Conservation (phyloP, 2,329 filamentous ascomycete genomes). For the Macrophomina tecta region DNA sequence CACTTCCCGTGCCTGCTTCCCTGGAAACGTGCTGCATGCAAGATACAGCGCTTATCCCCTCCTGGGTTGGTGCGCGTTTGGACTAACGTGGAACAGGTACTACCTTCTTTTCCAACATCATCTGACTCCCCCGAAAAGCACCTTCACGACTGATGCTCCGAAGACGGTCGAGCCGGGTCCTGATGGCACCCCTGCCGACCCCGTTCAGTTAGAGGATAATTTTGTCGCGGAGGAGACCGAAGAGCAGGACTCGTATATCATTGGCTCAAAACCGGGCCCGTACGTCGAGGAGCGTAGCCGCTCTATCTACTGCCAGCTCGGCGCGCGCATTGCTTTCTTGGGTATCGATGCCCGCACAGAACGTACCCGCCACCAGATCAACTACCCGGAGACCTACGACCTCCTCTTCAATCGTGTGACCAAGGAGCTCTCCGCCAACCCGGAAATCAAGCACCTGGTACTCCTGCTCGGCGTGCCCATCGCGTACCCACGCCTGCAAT, state of each 20-base stretch:
- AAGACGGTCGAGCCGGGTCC: conserved; percentile 55
- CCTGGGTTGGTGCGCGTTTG: not conserved
- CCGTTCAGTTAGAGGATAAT: conserved; percentile 73
- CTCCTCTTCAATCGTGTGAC: conserved; percentile 64
- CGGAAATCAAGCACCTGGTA: conserved; percentile 67
- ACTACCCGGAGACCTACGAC: conserved; percentile 73
- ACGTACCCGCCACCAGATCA: conserved; percentile 91
- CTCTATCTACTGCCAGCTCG: conserved; percentile 68
- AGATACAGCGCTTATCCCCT: not conserved
- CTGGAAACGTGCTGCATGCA: not conserved
- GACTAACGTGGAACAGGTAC: conserved; percentile 52
- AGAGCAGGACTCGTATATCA: conserved; percentile 76
- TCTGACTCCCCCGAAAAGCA: conserved; percentile 80
- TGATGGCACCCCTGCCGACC: conserved; percentile 65
- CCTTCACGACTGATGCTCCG: conserved; percentile 78
- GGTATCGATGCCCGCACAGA: conserved; percentile 68
- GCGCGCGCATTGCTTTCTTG: conserved; percentile 67
- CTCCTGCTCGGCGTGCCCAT: conserved; percentile 76
- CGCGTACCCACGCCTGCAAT: conserved; percentile 76
- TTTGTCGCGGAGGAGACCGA: conserved; percentile 68
- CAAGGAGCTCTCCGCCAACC: conserved; percentile 58
- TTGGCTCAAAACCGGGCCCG: conserved; percentile 73
- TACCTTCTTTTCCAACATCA: conserved; percentile 76
- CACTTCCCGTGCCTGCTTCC: not conserved
- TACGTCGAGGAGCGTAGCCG: conserved; percentile 68